Conservation (phyloP, 441 rosid species). For the Raphanus hybrid region DNA sequence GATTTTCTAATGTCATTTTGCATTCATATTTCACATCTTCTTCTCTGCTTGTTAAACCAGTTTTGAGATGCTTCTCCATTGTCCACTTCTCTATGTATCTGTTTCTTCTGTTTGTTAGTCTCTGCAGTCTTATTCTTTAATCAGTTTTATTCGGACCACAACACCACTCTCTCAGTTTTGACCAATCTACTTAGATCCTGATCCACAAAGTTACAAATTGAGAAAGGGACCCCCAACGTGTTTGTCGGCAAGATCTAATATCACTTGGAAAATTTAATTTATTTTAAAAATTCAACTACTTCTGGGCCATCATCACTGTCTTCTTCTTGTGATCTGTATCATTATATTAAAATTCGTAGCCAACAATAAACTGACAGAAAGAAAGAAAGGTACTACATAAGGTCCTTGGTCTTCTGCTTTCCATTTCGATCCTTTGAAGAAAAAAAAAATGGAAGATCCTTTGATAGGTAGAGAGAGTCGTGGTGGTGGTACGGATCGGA, state of each 20-base stretch:
- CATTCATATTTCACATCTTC: conserved; percentile 12
- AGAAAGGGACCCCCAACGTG: conserved; percentile 6
- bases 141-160: conserved; percentile 29
- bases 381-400: not conserved
- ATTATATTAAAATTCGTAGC: not conserved
- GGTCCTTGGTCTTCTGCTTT: not conserved
- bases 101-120: conserved; percentile 9
- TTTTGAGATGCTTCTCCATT: not conserved
- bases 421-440: conserved; percentile 17
- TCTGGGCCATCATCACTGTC: conserved; percentile 29
- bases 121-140: not conserved
- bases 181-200: conserved; percentile 19
- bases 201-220: not conserved
- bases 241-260: conserved; percentile 30
- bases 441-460: conserved; percentile 54
- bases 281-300: conserved; percentile 22
- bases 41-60: not conserved
- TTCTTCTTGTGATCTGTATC: not conserved
- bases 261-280: conserved; percentile 1
- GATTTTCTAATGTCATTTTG: conserved; percentile 9
- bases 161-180: conserved; percentile 20
- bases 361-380: conserved; percentile 21
- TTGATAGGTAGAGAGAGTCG: conserved; percentile 61
- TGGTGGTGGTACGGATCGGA: conserved; percentile 41
- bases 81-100: not conserved